A percentile compares a stretch with the other conserved stretches of the same genome.
Conservation (phyloP, 768 basidiomycete species). For the Amylocystis lapponica region DNA sequence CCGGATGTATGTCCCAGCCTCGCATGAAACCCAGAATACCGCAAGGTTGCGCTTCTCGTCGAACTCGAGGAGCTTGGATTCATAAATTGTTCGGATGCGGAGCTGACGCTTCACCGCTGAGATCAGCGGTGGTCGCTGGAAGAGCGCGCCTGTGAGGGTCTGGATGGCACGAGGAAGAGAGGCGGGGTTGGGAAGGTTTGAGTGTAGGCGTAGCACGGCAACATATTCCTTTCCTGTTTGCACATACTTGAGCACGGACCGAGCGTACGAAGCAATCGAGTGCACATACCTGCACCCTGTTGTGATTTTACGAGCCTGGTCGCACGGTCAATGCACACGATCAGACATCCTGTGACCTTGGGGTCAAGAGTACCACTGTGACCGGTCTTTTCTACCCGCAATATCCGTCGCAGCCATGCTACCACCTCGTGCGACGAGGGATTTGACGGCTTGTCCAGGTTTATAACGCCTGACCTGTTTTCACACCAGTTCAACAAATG, state of each 20-base stretch:
- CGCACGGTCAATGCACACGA: conserved; percentile 98
- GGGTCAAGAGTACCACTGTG: conserved; percentile 99
- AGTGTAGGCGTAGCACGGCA: conserved; percentile 91
- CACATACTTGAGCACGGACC: too few species aligned
- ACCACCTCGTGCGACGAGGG: conserved; percentile 99
- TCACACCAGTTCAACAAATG: neutral
- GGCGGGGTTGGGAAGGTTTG: conserved; percentile 71
- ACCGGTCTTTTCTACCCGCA: conserved; percentile 96
- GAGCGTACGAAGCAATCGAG: too few species aligned
- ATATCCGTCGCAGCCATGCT: conserved; percentile 95
- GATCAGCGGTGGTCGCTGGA: conserved; percentile 97
- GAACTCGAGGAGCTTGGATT: conserved; percentile 92
- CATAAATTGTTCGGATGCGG: conserved; percentile 94
- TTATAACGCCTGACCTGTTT: conserved; percentile 91
- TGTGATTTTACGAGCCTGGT: conserved; percentile 97
- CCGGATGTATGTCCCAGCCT: conserved; percentile 95
- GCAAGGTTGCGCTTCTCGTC: conserved; percentile 95
- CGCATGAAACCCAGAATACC: conserved; percentile 98
- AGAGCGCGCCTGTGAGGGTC: conserved; percentile 95
- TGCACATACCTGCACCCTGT: conserved; percentile 82
- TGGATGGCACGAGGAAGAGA: conserved; percentile 90
- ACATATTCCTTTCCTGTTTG: conserved; percentile 98
- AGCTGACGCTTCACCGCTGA: conserved; percentile 98
- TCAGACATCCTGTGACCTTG: conserved; percentile 97
- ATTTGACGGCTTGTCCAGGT: conserved; percentile 99